phyloP scores from a whole-genome alignment of 495 filamentous ascomycete genomes.

The Aspergillus asperescens region DNA sequence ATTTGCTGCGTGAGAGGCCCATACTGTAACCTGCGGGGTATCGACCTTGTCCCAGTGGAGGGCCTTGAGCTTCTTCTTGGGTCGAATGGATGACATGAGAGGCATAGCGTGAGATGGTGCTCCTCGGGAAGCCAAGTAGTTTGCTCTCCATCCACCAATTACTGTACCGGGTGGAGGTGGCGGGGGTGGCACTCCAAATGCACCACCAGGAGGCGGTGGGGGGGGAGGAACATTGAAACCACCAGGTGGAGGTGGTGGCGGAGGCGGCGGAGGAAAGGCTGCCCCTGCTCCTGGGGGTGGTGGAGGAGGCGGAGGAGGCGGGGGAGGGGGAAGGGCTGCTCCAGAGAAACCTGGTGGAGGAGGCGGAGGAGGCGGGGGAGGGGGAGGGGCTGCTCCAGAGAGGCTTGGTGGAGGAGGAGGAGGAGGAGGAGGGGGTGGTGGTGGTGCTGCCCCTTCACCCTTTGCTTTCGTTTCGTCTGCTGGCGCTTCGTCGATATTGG shows the following conservation, averaged over 20 bases:
- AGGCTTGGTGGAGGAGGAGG: slow-evolving; percentile 40
- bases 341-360: slow-evolving; percentile 32
- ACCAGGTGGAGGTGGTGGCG: slow-evolving; percentile 37
- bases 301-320: slow-evolving; percentile 23
- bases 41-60: slow-evolving; percentile 99
- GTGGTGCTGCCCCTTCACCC: slow-evolving; percentile 43
- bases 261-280: slow-evolving; percentile 43
- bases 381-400: slow-evolving; percentile 25
- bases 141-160: slow-evolving; percentile 50
- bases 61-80: slow-evolving; percentile 99
- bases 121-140: slow-evolving; percentile 44
- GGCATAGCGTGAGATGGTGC: slow-evolving; percentile 40
- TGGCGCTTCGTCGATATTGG: slow-evolving; percentile 29
- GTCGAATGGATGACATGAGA: slow-evolving; percentile 68
- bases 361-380: slow-evolving; percentile 44
- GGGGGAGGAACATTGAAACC: slow-evolving; percentile 44
- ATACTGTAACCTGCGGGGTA: slow-evolving; percentile 86
- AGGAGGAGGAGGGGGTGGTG: slow-evolving; percentile 24
- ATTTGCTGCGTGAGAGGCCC: slow-evolving; percentile 82
- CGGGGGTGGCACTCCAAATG: slow-evolving; percentile 45
- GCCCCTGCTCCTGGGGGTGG: slow-evolving; percentile 30
- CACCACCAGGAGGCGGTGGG: slow-evolving; percentile 46
- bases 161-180: slow-evolving; percentile 56
- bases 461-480: slow-evolving; percentile 22
- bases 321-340: slow-evolving; percentile 24